These are phyloP conservation scores for Penicillium sp. DNA, from an alignment of 2,329 filamentous ascomycete species.

Conservation along the genomic window DNA sequence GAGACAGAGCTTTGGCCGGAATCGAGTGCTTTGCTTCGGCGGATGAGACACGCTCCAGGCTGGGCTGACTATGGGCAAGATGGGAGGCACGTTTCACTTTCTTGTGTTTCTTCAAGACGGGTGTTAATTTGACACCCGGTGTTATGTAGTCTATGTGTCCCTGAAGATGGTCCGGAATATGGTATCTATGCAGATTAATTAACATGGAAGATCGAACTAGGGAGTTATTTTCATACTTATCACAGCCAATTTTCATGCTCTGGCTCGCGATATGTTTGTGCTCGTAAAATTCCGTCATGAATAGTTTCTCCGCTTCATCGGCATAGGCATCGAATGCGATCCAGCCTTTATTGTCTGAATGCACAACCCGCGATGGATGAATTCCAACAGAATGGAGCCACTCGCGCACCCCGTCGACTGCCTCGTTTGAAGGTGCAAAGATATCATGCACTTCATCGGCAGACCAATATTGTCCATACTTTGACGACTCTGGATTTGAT, in stretches of 20 bases:
- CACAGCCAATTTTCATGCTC: constrained; percentile 37
- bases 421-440: constrained; percentile 49
- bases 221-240: constrained; percentile 37
- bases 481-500: constrained; percentile 48
- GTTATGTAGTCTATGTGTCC: constrained; percentile 62
- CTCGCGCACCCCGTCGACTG: constrained; percentile 54
- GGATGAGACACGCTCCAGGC: constrained; percentile 3
- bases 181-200: constrained; percentile 42
- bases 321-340: constrained; percentile 60
- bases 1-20: constrained; percentile 20
- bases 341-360: constrained; percentile 59
- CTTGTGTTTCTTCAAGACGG: constrained; percentile 30
- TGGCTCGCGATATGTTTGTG: constrained; percentile 47
- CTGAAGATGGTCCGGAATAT: constrained; percentile 53
- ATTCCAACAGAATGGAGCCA: constrained; percentile 63
- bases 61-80: constrained; percentile 15
- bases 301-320: constrained; percentile 57
- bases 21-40: constrained; percentile 7
- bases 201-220: background rate
- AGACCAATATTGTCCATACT: constrained; percentile 50
- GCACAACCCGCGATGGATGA: constrained; percentile 49
- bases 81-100: constrained; percentile 27
- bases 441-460: constrained; percentile 48
- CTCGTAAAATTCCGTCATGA: constrained; percentile 59
- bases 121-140: constrained; percentile 58